These are phyloP conservation scores for Leishmania mexicana DNA, from an alignment of 208 protist species.

Conservation along the genomic window DNA sequence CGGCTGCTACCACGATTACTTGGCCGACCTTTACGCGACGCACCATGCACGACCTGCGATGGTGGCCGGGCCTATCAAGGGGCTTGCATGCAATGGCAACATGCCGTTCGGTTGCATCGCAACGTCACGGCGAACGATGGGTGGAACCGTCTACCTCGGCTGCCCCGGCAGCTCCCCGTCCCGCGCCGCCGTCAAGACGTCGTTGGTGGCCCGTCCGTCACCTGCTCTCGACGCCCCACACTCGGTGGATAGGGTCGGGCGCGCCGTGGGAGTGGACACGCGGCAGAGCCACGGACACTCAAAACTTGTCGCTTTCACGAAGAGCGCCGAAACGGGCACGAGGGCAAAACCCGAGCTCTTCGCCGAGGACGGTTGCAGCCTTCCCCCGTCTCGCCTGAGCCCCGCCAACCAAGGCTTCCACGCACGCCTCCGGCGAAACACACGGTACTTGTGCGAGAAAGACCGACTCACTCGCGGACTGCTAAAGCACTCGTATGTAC, in stretches of 20 bases:
- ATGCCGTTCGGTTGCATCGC: neutral
- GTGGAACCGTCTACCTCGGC: neutral
- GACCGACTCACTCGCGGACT: neutral
- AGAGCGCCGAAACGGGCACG: neutral
- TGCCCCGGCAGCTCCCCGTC: neutral
- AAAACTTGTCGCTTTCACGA: neutral
- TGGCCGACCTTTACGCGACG: slow-evolving; percentile 25
- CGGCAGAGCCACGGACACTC: neutral
- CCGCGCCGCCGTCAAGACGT: neutral
- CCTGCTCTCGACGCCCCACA: neutral
- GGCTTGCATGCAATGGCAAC: neutral
- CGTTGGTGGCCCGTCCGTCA: neutral
- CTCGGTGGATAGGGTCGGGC: neutral
- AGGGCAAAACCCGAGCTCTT: no score
- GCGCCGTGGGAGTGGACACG: neutral
- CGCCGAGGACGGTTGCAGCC: neutral
- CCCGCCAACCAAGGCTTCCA: neutral
- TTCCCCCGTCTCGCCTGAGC: neutral
- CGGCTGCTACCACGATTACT: slow-evolving; percentile 39
- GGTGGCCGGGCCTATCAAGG: neutral
- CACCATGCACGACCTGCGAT: slow-evolving; percentile 12
- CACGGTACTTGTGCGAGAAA: neutral
- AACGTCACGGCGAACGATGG: neutral
- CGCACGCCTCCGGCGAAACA: neutral
- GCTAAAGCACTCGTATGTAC: slow-evolving; percentile 4